These are phyloP conservation scores for Coemansia sp. DNA, from an alignment of 192 early-diverging fungal species.

Conservation along the genomic window DNA sequence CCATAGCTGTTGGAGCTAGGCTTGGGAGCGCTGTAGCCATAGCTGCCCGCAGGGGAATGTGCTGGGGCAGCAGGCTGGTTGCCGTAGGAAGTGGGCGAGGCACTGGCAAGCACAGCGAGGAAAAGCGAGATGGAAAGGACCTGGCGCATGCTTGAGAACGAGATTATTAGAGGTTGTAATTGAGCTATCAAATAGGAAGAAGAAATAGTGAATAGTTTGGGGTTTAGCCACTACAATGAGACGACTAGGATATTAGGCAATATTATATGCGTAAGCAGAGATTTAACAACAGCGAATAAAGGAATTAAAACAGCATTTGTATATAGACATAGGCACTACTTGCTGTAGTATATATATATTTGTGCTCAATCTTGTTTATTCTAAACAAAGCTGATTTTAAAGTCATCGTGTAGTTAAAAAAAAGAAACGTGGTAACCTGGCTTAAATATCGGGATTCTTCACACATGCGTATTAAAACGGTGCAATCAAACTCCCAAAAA, in stretches of 20 bases:
- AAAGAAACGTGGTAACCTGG: background rate
- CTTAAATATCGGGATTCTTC: background rate
- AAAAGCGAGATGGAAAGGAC: constrained; percentile 31
- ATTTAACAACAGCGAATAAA: background rate
- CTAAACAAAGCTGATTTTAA: too few species aligned
- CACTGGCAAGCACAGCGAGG: constrained; percentile 17
- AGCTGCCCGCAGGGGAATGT: background rate
- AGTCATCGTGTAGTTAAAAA: too few species aligned
- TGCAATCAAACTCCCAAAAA: background rate
- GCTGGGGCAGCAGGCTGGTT: constrained; percentile 6
- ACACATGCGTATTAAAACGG: background rate
- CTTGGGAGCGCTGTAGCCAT: constrained; percentile 5
- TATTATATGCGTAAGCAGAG: background rate
- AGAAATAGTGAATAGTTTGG: background rate
- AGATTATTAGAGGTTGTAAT: background rate
- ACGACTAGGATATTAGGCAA: background rate
- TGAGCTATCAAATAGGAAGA: background rate
- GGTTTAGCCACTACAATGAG: background rate
- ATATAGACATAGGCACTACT: background rate
- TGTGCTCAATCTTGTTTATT: background rate
- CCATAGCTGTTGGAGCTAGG: background rate
- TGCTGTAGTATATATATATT: background rate
- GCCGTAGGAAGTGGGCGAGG: constrained; percentile 3
- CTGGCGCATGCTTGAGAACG: constrained; percentile 11
- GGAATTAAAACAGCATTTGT: too few species aligned